phyloP scores from a whole-genome alignment of 164 flowering plant genomes.

The Chimonanthus salicifolius region DNA sequence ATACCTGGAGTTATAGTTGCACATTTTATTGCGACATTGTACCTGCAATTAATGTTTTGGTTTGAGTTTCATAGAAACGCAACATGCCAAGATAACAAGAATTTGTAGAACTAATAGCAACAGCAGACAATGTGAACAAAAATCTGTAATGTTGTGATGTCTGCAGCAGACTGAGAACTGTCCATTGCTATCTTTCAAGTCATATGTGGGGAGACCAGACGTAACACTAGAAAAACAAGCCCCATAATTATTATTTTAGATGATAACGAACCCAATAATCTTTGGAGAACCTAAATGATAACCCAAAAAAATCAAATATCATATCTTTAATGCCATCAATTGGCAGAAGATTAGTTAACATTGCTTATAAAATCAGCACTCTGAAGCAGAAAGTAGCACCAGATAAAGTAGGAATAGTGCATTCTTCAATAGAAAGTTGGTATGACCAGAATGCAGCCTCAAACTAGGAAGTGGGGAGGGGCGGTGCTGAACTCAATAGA shows the following conservation, averaged over 20 bases:
- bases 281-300: too few relatives aligned
- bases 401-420: too few relatives aligned
- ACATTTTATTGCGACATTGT: conserved; percentile 87
- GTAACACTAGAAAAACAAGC: not conserved
- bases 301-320: too few relatives aligned
- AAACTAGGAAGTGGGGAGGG: not conserved
- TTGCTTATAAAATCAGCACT: too few relatives aligned
- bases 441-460: not conserved
- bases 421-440: not conserved
- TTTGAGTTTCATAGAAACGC: not conserved
- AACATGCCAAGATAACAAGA: not conserved
- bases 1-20: conserved; percentile 90
- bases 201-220: not conserved
- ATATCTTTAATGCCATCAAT: too few relatives aligned
- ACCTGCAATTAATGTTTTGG: conserved; percentile 28
- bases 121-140: not conserved
- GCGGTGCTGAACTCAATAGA: not conserved
- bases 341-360: too few relatives aligned
- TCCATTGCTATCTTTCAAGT: not conserved
- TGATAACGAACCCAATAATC: too few relatives aligned
- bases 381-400: too few relatives aligned
- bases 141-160: not conserved
- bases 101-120: not conserved
- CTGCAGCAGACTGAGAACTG: not conserved
- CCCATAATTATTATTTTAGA: too few relatives aligned